Conservation (phyloP, 305 asterid species). For the Rubia peregrina region DNA sequence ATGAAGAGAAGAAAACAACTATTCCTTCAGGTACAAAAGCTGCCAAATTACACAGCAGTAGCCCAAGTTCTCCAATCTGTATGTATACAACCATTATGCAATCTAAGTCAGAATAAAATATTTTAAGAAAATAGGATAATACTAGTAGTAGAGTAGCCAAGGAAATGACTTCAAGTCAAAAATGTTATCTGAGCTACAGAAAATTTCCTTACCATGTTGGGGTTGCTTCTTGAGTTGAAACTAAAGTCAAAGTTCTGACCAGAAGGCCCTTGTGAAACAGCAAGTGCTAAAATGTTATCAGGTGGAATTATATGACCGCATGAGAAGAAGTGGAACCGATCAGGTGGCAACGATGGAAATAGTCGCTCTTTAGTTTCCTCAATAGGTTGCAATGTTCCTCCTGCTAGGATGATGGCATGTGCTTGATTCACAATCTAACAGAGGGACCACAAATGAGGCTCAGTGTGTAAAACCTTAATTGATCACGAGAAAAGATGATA, state of each 20-base stretch:
- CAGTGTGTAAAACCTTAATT: slow-evolving; percentile 14
- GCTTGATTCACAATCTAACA: slow-evolving; percentile 62
- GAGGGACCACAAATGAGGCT: slow-evolving; percentile 10
- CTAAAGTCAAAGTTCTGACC: slow-evolving; percentile 75
- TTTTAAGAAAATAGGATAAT: slow-evolving; percentile 2
- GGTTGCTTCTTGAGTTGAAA: slow-evolving; percentile 60
- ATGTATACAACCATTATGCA: slow-evolving; percentile 18
- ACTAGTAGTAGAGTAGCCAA: not conserved
- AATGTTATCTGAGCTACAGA: slow-evolving; percentile 13
- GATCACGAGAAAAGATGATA: slow-evolving; percentile 7
- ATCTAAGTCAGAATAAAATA: slow-evolving; percentile 9
- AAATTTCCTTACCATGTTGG: slow-evolving; percentile 55
- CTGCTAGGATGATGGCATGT: slow-evolving; percentile 85
- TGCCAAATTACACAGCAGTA: slow-evolving; percentile 69
- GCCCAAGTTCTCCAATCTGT: slow-evolving; percentile 87
- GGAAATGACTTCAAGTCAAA: not conserved
- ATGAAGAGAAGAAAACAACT: slow-evolving; percentile 91
- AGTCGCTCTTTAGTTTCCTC: slow-evolving; percentile 93
- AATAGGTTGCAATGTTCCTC: slow-evolving; percentile 94
- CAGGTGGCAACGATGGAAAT: slow-evolving; percentile 56
- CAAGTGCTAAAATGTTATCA: slow-evolving; percentile 74
- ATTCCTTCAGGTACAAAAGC: slow-evolving; percentile 83
- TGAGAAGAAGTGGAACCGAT: slow-evolving; percentile 64
- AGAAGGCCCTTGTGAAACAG: slow-evolving; percentile 84
- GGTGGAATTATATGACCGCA: slow-evolving; percentile 88